Evolutionary conservation across 1,139 yeast species (phyloP).

Genomic region (Suhomyces guaymorum): DNA sequence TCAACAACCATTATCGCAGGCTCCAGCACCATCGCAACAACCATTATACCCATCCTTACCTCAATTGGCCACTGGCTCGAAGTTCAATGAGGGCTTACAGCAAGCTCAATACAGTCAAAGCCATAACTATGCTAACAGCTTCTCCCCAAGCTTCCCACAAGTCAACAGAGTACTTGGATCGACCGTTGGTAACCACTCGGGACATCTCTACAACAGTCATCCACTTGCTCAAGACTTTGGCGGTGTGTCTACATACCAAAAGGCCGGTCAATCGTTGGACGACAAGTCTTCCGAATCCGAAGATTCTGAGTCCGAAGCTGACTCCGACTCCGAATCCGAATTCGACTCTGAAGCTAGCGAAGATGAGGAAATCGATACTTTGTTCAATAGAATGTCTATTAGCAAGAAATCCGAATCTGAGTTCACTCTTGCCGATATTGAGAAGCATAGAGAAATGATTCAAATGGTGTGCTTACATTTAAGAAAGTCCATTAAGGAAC

Average conservation of each 20-base stretch:
- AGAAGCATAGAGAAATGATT: conserved; percentile 42
- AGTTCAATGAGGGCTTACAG: conserved; percentile 17
- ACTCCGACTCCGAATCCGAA: conserved; percentile 10
- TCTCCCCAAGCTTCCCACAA: conserved; percentile 35
- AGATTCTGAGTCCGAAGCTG: conserved; percentile 2
- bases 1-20: conserved; percentile 10
- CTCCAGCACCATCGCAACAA: conserved; percentile 9
- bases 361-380: conserved; percentile 21
- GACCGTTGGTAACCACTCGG: conserved; percentile 12
- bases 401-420: conserved; percentile 15
- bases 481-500: conserved; percentile 12
- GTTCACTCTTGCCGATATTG: conserved; percentile 31
- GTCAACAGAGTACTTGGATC: conserved; percentile 30
- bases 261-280: conserved; percentile 30
- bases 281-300: conserved; percentile 16
- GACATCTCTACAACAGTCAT: conserved; percentile 13
- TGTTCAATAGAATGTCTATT: conserved; percentile 25
- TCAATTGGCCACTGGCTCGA: conserved; percentile 19
- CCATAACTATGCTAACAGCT: conserved; percentile 23
- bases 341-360: conserved; percentile 6
- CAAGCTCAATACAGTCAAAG: conserved; percentile 24
- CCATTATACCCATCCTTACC: conserved; percentile 35
- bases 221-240: conserved; percentile 37
- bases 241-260: conserved; percentile 43
- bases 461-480: conserved; percentile 32